Conservation (phyloP, 106 monocot species). For the Allium cepa region DNA sequence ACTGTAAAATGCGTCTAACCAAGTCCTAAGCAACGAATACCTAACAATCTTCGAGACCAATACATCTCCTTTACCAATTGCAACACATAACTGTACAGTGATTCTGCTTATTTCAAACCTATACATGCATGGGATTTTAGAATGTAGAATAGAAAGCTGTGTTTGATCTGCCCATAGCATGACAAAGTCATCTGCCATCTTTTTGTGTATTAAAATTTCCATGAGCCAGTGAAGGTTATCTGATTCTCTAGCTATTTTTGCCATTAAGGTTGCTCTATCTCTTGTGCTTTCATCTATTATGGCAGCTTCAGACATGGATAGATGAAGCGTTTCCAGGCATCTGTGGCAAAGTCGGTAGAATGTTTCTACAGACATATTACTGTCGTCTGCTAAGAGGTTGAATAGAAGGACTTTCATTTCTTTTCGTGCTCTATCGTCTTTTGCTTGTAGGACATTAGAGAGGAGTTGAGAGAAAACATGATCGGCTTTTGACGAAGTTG, state of each 20-base stretch:
- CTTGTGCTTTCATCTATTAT: constrained; percentile 8
- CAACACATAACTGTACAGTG: constrained; percentile 31
- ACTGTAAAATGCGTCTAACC: constrained; percentile 35
- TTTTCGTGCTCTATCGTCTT: constrained; percentile 48
- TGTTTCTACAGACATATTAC: constrained; percentile 16
- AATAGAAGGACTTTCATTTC: constrained; percentile 47
- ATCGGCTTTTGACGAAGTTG: constrained; percentile 17
- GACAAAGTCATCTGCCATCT: constrained; percentile 32
- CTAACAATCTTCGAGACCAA: constrained; percentile 23
- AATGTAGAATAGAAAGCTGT: constrained; percentile 25
- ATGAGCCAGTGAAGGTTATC: constrained; percentile 29
- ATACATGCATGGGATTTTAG: constrained; percentile 27
- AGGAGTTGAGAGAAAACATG: constrained; percentile 27
- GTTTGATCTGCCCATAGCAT: constrained; percentile 41
- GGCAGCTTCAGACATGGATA: constrained; percentile 20
- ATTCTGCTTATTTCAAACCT: constrained; percentile 36
- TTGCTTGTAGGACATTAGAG: constrained; percentile 32
- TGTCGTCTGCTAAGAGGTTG: constrained; percentile 23
- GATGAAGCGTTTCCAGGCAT: constrained; percentile 22
- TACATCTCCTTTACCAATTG: constrained; percentile 28
- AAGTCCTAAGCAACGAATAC: constrained; percentile 17
- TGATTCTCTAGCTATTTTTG: constrained; percentile 21
- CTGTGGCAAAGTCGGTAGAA: constrained; percentile 33
- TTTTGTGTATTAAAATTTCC: constrained; percentile 33
- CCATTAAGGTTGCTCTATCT: constrained; percentile 17